Evolutionary conservation across 2,329 filamentous ascomycete genomes (phyloP).

Genomic region (Ophiosphaerella narmari): DNA sequence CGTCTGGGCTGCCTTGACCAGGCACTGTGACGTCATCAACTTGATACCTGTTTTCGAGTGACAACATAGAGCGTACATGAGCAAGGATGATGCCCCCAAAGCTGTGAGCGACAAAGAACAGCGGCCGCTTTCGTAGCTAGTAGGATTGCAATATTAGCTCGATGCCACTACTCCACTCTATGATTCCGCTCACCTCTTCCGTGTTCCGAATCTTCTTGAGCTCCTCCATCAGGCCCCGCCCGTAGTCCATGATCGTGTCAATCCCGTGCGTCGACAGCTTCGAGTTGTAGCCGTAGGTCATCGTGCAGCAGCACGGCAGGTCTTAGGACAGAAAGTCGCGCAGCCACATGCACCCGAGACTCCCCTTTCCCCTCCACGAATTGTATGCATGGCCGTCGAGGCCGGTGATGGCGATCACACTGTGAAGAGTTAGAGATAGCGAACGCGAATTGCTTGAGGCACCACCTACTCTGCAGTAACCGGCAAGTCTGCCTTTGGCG

Average conservation of each 20-base stretch:
- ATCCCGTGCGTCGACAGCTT: conserved; percentile 24
- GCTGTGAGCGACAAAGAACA: background rate
- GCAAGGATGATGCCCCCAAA: background rate
- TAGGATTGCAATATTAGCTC: too few species aligned
- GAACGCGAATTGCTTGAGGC: background rate
- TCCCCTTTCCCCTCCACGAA: conserved; percentile 5
- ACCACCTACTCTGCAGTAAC: too few species aligned
- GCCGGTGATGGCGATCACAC: conserved; percentile 7
- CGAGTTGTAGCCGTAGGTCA: conserved; percentile 45
- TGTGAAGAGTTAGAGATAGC: too few species aligned
- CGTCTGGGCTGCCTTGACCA: background rate
- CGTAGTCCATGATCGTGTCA: too few species aligned
- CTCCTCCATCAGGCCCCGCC: conserved; percentile 7
- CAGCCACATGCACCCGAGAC: conserved; percentile 5
- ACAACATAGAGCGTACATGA: background rate
- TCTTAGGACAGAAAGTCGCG: conserved; percentile 13
- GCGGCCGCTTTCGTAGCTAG: background rate
- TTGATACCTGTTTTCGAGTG: too few species aligned
- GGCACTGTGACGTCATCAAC: background rate
- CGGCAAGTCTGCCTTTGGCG: too few species aligned
- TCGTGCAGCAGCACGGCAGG: conserved; percentile 13
- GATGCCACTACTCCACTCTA: too few species aligned
- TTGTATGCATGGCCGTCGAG: conserved; percentile 11
- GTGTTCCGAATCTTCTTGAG: conserved; percentile 11
- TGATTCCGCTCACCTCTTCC: background rate